Percentiles rank a stretch among this genome's conserved stretches.
Conservation (phyloP, 148 eudicot genomes). For the Silene uniflora region DNA sequence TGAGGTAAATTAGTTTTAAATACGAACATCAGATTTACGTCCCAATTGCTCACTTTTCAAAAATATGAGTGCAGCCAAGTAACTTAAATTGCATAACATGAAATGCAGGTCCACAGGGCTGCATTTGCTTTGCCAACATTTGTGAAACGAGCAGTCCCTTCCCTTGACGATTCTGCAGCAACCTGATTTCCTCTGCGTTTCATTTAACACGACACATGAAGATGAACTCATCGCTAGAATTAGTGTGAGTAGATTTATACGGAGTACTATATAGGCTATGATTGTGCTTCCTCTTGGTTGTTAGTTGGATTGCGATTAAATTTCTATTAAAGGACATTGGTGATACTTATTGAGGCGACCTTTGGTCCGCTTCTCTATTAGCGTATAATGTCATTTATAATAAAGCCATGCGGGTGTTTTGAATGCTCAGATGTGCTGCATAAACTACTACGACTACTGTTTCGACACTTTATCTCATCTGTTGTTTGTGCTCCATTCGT, state of each 20-base stretch:
- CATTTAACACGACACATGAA: neutral
- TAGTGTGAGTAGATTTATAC: conserved; percentile 10
- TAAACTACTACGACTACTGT: too few species aligned
- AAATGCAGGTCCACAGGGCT: conserved; percentile 69
- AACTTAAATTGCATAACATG: conserved; percentile 2
- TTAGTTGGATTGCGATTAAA: neutral
- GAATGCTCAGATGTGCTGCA: neutral
- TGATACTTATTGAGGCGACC: neutral
- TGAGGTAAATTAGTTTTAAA: conserved; percentile 44
- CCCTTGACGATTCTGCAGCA: conserved; percentile 35
- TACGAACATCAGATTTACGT: neutral
- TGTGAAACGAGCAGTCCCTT: conserved; percentile 60
- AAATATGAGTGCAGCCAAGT: neutral
- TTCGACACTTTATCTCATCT: too few species aligned
- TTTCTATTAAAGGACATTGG: conserved; percentile 4
- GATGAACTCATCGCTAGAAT: neutral
- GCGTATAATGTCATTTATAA: neutral
- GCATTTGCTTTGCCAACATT: conserved; percentile 87
- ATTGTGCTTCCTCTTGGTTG: neutral
- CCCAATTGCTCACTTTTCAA: too few species aligned
- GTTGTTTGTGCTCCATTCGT: too few species aligned
- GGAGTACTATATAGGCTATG: conserved; percentile 7
- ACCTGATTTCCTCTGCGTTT: neutral
- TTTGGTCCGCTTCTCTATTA: neutral
- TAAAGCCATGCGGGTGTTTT: neutral